phyloP scores from a whole-genome alignment of 495 filamentous ascomycete genomes.

The Penicilliopsis zonata region DNA sequence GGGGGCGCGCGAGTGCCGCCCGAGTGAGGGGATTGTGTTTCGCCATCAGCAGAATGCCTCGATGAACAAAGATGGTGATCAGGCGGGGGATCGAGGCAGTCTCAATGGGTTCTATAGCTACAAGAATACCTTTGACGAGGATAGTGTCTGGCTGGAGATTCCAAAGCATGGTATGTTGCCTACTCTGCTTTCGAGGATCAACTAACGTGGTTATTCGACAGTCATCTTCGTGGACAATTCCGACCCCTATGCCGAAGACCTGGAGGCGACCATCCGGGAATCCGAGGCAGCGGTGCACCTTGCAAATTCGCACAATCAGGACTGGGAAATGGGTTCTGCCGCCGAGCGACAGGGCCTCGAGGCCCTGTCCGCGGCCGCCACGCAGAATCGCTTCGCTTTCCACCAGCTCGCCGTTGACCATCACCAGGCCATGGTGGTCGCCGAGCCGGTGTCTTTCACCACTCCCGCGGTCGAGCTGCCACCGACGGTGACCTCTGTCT shows the following conservation, averaged over 20 bases:
- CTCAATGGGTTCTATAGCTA: conserved; percentile 59
- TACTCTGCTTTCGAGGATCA: not conserved
- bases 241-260: conserved; percentile 49
- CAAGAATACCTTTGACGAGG: conserved; percentile 52
- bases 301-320: conserved; percentile 19
- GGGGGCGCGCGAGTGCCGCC: conserved; percentile 47
- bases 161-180: conserved; percentile 39
- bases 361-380: conserved; percentile 43
- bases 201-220: conserved; percentile 12
- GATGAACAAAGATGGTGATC: conserved; percentile 41
- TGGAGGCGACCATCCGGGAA: conserved; percentile 24
- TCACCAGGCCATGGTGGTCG: conserved; percentile 3
- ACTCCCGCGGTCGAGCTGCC: conserved; percentile 3
- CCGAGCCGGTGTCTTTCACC: conserved; percentile 8
- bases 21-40: conserved; percentile 52
- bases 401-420: conserved; percentile 12
- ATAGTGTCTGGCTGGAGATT: conserved; percentile 51
- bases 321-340: conserved; percentile 12
- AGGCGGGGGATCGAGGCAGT: conserved; percentile 26
- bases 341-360: conserved; percentile 40
- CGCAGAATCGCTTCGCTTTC: conserved; percentile 34
- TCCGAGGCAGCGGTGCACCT: conserved; percentile 16
- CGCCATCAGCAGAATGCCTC: conserved; percentile 64
- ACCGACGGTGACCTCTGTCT: conserved; percentile 17
- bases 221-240: conserved; percentile 55